Evolutionary conservation across 345 rosid species (phyloP).

Genomic region (Clarkia xantiana): DNA sequence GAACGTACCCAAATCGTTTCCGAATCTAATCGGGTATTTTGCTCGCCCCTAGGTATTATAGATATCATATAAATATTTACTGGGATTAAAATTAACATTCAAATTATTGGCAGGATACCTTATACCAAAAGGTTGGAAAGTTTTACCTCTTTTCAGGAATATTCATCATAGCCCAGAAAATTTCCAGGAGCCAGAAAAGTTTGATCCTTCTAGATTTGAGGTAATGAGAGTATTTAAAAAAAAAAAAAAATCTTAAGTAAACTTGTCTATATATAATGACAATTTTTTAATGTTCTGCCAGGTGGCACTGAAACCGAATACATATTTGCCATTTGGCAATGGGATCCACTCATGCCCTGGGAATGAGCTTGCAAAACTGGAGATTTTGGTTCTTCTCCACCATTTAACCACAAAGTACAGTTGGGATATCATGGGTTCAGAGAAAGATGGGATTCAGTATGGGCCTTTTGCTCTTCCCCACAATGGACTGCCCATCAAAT

Average conservation of each 20-base stretch:
- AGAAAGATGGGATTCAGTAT: conserved; percentile 51
- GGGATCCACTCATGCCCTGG: conserved; percentile 89
- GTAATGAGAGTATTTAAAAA: conserved; percentile 5
- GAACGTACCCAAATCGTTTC: too few relatives aligned
- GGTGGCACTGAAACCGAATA: conserved; percentile 73
- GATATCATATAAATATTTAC: too few relatives aligned
- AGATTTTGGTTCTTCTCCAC: conserved; percentile 67
- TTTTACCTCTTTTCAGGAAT: conserved; percentile 37
- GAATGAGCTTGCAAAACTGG: conserved; percentile 72
- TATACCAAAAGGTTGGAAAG: conserved; percentile 54
- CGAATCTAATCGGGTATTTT: too few relatives aligned
- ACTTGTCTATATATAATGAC: not conserved
- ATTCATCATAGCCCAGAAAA: conserved; percentile 32
- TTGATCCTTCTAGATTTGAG: conserved; percentile 43
- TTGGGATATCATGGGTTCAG: conserved; percentile 38
- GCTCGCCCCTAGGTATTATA: too few relatives aligned
- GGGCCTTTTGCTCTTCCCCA: conserved; percentile 80
- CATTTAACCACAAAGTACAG: conserved; percentile 85
- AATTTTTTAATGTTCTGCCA: conserved; percentile 18
- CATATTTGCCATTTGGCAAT: conserved; percentile 84
- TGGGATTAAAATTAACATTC: too few relatives aligned
- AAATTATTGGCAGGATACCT: conserved; percentile 19
- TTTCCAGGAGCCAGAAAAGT: conserved; percentile 26
- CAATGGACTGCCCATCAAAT: conserved; percentile 65
- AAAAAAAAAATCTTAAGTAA: not conserved